Percentiles rank a stretch among this genome's conserved stretches.
These are phyloP conservation scores for Amanita rimosa DNA, from an alignment of 768 basidiomycete genomes.

Conservation along the genomic window DNA sequence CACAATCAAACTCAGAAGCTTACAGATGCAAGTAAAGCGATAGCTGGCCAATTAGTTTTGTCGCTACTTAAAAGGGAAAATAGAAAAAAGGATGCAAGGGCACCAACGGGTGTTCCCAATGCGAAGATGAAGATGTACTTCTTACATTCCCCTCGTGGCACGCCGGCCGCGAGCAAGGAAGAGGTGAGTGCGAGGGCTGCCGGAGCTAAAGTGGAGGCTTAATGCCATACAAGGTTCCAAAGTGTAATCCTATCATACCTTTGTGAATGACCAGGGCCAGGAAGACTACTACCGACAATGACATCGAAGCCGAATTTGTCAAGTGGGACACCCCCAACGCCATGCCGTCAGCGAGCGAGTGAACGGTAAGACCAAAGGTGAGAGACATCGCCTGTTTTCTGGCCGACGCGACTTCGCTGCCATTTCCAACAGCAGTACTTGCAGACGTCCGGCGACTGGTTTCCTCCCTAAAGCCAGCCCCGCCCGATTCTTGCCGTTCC, in stretches of 20 bases:
- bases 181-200: constrained; percentile 85
- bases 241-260: constrained; percentile 26
- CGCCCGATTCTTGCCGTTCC: constrained; percentile 18
- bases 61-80: constrained; percentile 44
- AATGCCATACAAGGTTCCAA: neutral
- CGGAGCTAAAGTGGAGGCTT: constrained; percentile 47
- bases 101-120: constrained; percentile 73
- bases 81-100: constrained; percentile 63
- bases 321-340: constrained; percentile 76
- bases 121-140: constrained; percentile 72
- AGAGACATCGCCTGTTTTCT: constrained; percentile 50
- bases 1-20: constrained; percentile 14
- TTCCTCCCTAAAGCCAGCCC: neutral
- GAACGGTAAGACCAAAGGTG: constrained; percentile 78
- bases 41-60: constrained; percentile 51
- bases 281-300: constrained; percentile 76
- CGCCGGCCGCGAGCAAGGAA: constrained; percentile 67
- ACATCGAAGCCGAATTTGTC: constrained; percentile 16
- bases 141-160: constrained; percentile 58
- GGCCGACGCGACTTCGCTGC: constrained; percentile 9
- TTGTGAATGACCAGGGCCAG: constrained; percentile 89
- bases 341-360: constrained; percentile 87
- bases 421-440: constrained; percentile 12
- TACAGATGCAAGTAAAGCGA: constrained; percentile 79
- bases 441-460: constrained; percentile 9